Percentiles rank a stretch among this genome's conserved stretches.
These are phyloP conservation scores for Anisodus acutangulus DNA, from an alignment of 257 asterid species.

Conservation along the genomic window DNA sequence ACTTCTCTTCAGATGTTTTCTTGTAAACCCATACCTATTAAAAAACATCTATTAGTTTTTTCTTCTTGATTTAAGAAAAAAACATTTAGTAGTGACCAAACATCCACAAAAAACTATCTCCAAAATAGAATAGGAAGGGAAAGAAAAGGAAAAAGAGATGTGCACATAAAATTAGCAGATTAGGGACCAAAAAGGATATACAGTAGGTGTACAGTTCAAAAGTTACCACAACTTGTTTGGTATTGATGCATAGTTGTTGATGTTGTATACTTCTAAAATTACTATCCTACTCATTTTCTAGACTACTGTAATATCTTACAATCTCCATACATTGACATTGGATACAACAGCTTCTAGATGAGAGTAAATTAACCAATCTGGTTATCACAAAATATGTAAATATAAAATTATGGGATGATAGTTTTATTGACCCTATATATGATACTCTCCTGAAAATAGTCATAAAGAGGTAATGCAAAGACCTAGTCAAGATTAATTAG, in stretches of 20 bases:
- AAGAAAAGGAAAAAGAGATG: neutral
- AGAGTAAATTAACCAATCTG: neutral
- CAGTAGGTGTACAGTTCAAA: neutral
- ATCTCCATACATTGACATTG: neutral
- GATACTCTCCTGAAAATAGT: constrained; percentile 1
- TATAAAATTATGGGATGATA: neutral
- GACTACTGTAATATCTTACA: neutral
- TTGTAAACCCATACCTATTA: constrained; percentile 95
- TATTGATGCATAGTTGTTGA: neutral
- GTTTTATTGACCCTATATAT: neutral
- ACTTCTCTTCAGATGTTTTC: constrained; percentile 88
- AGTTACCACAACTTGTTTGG: neutral
- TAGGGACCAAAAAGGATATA: neutral
- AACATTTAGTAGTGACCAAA: neutral
- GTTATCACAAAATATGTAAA: neutral
- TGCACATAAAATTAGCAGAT: neutral
- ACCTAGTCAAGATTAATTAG: constrained; percentile 13
- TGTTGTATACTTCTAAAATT: neutral
- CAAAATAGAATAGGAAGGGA: constrained; percentile 10
- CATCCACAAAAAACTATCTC: constrained; percentile 2
- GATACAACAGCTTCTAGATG: constrained; percentile 5
- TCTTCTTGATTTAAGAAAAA: constrained; percentile 12
- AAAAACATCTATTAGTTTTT: neutral
- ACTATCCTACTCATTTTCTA: neutral
- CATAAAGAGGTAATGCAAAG: constrained; percentile 20